Percentiles rank a stretch among this genome's conserved stretches.
phyloP scores from a whole-genome alignment of 2,329 filamentous ascomycete species.

The Ceratocystis ficicola region DNA sequence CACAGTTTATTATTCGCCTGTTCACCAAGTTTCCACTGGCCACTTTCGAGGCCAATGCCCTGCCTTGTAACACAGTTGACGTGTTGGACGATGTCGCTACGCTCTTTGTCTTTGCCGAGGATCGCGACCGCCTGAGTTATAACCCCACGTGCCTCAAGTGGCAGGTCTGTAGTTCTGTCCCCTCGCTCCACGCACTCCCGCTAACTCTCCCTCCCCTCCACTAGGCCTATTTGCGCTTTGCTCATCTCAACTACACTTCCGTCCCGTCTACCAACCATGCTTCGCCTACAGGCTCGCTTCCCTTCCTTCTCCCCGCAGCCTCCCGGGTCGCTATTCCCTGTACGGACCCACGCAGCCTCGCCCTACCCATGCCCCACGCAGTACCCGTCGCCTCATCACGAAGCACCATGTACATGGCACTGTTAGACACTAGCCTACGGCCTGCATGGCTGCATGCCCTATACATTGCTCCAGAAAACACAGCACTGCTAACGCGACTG shows the following conservation, averaged over 20 bases:
- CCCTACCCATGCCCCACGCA: slow-evolving; percentile 24
- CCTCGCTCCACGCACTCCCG: slow-evolving; percentile 10
- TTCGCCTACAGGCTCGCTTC: slow-evolving; percentile 75
- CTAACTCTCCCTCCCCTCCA: neutral
- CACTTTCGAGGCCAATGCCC: slow-evolving; percentile 61
- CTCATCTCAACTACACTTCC: slow-evolving; percentile 53
- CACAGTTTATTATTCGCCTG: slow-evolving; percentile 63
- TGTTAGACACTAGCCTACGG: slow-evolving; percentile 66
- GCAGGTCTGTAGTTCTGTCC: slow-evolving; percentile 53
- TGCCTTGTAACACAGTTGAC: slow-evolving; percentile 48
- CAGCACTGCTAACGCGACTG: slow-evolving; percentile 52
- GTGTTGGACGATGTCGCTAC: slow-evolving; percentile 37
- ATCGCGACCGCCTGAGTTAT: slow-evolving; percentile 59
- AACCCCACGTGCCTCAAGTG: slow-evolving; percentile 92
- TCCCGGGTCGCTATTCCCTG: slow-evolving; percentile 24
- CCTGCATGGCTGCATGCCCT: slow-evolving; percentile 77
- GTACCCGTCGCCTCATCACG: slow-evolving; percentile 34
- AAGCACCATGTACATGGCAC: slow-evolving; percentile 63
- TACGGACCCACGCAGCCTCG: slow-evolving; percentile 56
- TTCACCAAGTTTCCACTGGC: slow-evolving; percentile 75
- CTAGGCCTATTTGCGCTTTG: slow-evolving; percentile 72
- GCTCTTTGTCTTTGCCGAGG: slow-evolving; percentile 65
- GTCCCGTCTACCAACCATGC: slow-evolving; percentile 81
- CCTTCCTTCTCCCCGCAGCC: slow-evolving; percentile 60
- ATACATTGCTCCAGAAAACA: slow-evolving; percentile 62